A percentile compares a stretch with the other conserved stretches of the same genome.
phyloP scores from a whole-genome alignment of 2,329 filamentous ascomycete genomes.

The Trichoderma asperellum region DNA sequence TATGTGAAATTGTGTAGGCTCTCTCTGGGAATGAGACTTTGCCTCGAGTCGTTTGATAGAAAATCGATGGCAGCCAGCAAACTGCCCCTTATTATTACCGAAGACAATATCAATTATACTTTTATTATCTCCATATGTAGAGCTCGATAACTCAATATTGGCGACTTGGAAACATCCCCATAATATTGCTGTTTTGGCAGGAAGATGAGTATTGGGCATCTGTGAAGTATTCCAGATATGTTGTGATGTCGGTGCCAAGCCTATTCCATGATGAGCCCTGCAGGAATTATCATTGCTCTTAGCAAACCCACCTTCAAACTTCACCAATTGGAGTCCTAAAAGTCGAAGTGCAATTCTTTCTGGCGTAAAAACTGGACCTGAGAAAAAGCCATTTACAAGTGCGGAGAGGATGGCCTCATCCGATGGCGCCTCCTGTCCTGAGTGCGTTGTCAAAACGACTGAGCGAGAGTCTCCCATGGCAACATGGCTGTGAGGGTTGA shows the following conservation, averaged over 20 bases:
- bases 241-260: not conserved
- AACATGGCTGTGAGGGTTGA: constrained; percentile 7
- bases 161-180: constrained; percentile 16
- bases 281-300: not conserved
- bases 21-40: not conserved
- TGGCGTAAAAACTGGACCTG: constrained; percentile 16
- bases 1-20: not conserved
- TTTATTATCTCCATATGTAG: not conserved
- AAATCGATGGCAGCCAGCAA: constrained; percentile 18
- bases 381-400: constrained; percentile 5
- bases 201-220: not conserved
- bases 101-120: constrained; percentile 4
- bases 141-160: not conserved
- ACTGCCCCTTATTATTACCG: not conserved
- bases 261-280: not conserved
- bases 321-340: not conserved
- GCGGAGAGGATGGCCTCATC: constrained; percentile 1
- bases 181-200: not conserved
- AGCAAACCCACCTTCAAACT: not conserved
- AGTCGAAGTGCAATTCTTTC: not conserved
- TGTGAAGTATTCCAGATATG: not conserved
- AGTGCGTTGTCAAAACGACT: not conserved
- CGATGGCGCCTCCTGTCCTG: not conserved
- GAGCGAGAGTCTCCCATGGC: constrained; percentile 7
- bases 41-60: not conserved